These are phyloP conservation scores for Rutstroemia sydowiana DNA, from an alignment of 2,329 filamentous ascomycete species.

Conservation along the genomic window DNA sequence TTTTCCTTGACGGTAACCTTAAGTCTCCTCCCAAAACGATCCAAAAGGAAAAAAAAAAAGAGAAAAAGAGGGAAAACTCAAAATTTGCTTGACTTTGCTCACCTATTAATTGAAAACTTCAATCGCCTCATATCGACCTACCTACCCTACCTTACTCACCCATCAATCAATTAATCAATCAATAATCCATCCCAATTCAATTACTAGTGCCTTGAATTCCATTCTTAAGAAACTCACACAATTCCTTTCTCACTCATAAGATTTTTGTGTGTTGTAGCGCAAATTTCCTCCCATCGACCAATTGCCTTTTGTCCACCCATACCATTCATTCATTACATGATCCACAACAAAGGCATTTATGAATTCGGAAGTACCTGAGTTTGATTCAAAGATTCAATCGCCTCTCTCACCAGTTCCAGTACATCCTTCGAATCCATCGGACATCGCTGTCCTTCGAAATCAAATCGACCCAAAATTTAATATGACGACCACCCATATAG, in stretches of 20 bases:
- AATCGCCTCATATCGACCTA: not conserved
- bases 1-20: not conserved
- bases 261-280: not conserved
- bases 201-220: too few species aligned
- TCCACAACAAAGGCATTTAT: slow-evolving; percentile 10
- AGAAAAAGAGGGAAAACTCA: not conserved
- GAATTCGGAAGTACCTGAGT: slow-evolving; percentile 42
- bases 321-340: not conserved
- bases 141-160: not conserved
- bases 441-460: slow-evolving; percentile 62
- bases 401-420: slow-evolving; percentile 65
- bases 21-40: not conserved
- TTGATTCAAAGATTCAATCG: slow-evolving; percentile 57
- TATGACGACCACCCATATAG: slow-evolving; percentile 50
- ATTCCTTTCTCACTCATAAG: not conserved
- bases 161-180: not conserved
- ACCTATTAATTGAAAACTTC: not conserved
- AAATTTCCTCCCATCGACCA: too few species aligned
- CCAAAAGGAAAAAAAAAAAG: too few species aligned
- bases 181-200: not conserved
- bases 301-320: slow-evolving; percentile 4
- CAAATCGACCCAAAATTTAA: slow-evolving; percentile 68
- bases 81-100: not conserved
- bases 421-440: slow-evolving; percentile 59
- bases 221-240: not conserved